These are phyloP conservation scores for Sphenostylis stenocarpa DNA, from an alignment of 306 rosid genomes.

Conservation along the genomic window DNA sequence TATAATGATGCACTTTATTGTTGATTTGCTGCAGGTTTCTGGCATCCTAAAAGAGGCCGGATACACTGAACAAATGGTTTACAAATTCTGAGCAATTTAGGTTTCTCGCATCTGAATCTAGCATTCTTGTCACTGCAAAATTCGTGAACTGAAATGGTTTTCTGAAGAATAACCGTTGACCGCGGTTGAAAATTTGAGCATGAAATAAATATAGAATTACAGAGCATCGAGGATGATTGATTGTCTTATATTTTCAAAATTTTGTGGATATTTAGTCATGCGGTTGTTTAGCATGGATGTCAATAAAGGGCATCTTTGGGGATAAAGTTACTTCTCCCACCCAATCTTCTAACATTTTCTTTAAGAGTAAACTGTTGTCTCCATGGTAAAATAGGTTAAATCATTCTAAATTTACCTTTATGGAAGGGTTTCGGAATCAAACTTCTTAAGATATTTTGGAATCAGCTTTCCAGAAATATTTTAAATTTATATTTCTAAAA, in stretches of 20 bases:
- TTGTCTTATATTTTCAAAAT: constrained; percentile 21
- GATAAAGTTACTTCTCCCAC: background rate
- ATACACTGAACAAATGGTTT: constrained; percentile 93
- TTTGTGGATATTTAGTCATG: constrained; percentile 18
- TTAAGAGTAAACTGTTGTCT: too few relatives aligned
- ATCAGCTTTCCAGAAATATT: too few relatives aligned
- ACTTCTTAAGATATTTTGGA: too few relatives aligned
- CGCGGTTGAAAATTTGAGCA: constrained; percentile 27
- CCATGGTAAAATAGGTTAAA: too few relatives aligned
- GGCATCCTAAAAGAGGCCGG: constrained; percentile 90
- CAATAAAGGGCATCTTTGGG: constrained; percentile 27
- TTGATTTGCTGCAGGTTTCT: constrained; percentile 59
- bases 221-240: constrained; percentile 22
- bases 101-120: constrained; percentile 27
- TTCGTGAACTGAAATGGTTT: constrained; percentile 35
- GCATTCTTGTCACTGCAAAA: background rate
- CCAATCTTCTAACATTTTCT: background rate
- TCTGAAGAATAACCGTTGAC: constrained; percentile 27
- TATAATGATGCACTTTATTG: constrained; percentile 3
- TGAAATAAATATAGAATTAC: constrained; percentile 35
- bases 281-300: constrained; percentile 19
- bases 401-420: too few relatives aligned
- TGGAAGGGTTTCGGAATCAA: too few relatives aligned
- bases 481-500: too few relatives aligned
- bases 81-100: constrained; percentile 65